These are phyloP conservation scores for Amylocarpus encephaloides DNA, from an alignment of 2,329 filamentous ascomycete genomes.

Conservation along the genomic window DNA sequence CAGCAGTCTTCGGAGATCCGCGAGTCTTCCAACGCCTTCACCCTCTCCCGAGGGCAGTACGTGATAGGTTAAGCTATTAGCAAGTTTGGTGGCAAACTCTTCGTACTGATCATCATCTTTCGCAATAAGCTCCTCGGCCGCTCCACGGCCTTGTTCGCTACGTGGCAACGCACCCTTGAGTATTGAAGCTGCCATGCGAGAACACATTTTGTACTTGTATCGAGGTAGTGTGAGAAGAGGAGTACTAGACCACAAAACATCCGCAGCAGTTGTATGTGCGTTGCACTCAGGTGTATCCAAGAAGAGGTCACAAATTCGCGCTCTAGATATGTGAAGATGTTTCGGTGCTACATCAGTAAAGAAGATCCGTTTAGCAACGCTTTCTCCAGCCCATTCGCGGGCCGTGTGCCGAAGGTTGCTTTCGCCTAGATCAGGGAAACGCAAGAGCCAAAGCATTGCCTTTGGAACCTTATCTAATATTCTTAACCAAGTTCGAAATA, in stretches of 20 bases:
- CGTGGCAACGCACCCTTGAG: constrained; percentile 81
- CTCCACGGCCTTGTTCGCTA: constrained; percentile 56
- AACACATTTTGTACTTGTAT: constrained; percentile 98
- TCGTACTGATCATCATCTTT: constrained; percentile 79
- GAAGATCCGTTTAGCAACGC: constrained; percentile 78
- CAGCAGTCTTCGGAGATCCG: constrained; percentile 71
- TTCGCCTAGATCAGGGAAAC: constrained; percentile 91
- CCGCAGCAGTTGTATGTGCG: constrained; percentile 93
- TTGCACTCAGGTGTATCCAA: constrained; percentile 98
- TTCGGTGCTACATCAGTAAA: constrained; percentile 98
- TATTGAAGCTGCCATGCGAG: constrained; percentile 94
- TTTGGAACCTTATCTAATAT: constrained; percentile 82
- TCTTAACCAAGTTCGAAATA: constrained; percentile 90
- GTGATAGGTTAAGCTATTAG: constrained; percentile 55
- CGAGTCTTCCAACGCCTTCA: constrained; percentile 60
- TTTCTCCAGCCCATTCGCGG: constrained; percentile 71
- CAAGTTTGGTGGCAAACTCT: constrained; percentile 63
- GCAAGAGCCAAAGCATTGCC: constrained; percentile 89
- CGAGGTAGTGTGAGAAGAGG: constrained; percentile 84
- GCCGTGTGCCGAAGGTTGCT: constrained; percentile 77
- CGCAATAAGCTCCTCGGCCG: constrained; percentile 71
- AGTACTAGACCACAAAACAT: constrained; percentile 93
- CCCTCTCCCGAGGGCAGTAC: constrained; percentile 40
- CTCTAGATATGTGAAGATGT: constrained; percentile 85
- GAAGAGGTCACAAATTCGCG: constrained; percentile 88